Evolutionary conservation across 371 early-diverging fungal genomes (phyloP).

Genomic region (Apophysomyces ossiformis): DNA sequence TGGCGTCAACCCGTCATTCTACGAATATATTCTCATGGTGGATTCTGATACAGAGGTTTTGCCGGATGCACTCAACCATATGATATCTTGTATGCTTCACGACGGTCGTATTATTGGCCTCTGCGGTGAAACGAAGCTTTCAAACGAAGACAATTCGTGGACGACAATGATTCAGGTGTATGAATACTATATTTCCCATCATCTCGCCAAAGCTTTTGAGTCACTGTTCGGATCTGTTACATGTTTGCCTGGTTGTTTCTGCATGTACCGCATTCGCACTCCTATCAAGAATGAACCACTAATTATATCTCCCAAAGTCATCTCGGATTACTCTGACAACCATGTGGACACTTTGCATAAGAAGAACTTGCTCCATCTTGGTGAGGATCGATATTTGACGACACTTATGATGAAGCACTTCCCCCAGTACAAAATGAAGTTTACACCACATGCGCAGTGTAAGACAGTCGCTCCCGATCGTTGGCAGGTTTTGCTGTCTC

Average conservation of each 20-base stretch:
- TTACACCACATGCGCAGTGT: slow-evolving; percentile 96
- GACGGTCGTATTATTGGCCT: slow-evolving; percentile 91
- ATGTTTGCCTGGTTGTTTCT: slow-evolving; percentile 97
- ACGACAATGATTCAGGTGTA: slow-evolving; percentile 99
- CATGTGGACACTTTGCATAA: slow-evolving; percentile 97
- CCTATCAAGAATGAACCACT: slow-evolving; percentile 88
- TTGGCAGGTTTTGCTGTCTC: slow-evolving; percentile 90
- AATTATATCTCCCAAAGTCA: slow-evolving; percentile 88
- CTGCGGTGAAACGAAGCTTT: slow-evolving; percentile 92
- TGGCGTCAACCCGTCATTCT: slow-evolving; percentile 85
- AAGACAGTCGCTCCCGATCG: slow-evolving; percentile 97
- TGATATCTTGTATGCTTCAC: slow-evolving; percentile 88
- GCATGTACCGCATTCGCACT: slow-evolving; percentile 92
- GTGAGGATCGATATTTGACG: slow-evolving; percentile 99
- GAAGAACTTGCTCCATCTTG: slow-evolving; percentile 97
- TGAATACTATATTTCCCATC: slow-evolving; percentile 99
- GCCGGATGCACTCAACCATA: slow-evolving; percentile 82
- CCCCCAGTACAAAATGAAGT: slow-evolving; percentile 97
- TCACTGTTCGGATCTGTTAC: slow-evolving; percentile 98
- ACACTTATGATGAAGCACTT: slow-evolving; percentile 98
- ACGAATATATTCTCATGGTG: slow-evolving; percentile 94
- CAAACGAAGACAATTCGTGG: slow-evolving; percentile 88
- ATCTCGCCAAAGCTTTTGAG: slow-evolving; percentile 98
- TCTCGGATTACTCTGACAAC: slow-evolving; percentile 95
- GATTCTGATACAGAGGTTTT: slow-evolving; percentile 95